Base-by-base conservation (phyloP, 768 basidiomycete genomes). In the Agaricus subrufescens region DNA sequence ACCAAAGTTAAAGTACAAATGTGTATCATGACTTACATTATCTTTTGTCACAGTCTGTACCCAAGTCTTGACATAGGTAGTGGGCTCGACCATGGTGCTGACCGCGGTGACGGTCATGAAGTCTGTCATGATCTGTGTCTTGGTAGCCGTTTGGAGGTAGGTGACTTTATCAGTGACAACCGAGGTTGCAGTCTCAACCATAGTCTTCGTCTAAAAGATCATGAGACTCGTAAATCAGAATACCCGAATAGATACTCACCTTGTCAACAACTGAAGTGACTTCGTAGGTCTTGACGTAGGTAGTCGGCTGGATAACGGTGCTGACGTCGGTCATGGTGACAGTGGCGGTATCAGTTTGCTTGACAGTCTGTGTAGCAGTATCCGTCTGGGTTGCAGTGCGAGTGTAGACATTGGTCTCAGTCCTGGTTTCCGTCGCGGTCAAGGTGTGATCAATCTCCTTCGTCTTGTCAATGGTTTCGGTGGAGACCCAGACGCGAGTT, bases 401-500 rank as follows among this genome's bases (percentile, higher is more conserved):
- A 40, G 83, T 80, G 71, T 83, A 81, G 61, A 79, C 67, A 62
- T 80, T 78, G 62, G 78, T 73, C 66, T 77, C 70, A 15, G 84
- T 87, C 70, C 67, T 69, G 4, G 82, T 85, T 70, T 83, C 77
- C 39, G 86, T 87, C 12, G 82, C 81, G 55, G 85, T 87, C 61
- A 81, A 64, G 46, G 83, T 85, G 63, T 83, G 74, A 60, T 85
- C 81, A 49, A 82, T 44, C 26, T 73, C 76, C 72, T 77, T 66
- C 60, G 82, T 83, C 53, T 73, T 71, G 73, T 86, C 83, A 61
- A 83, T 75, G 64, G 80, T 71, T 68, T 86, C 80, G 23, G 86
- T 88, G 14, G 84, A 86, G 37, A 84, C 77, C 78, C 79, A 87
- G 48, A 86, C 75, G 46, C 79, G 77, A 10, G 85, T 87, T 27